Percentiles rank a stretch among this genome's conserved stretches.
These are phyloP conservation scores for Neoboletus brunneissimus DNA, from an alignment of 768 basidiomycete species.

Conservation along the genomic window DNA sequence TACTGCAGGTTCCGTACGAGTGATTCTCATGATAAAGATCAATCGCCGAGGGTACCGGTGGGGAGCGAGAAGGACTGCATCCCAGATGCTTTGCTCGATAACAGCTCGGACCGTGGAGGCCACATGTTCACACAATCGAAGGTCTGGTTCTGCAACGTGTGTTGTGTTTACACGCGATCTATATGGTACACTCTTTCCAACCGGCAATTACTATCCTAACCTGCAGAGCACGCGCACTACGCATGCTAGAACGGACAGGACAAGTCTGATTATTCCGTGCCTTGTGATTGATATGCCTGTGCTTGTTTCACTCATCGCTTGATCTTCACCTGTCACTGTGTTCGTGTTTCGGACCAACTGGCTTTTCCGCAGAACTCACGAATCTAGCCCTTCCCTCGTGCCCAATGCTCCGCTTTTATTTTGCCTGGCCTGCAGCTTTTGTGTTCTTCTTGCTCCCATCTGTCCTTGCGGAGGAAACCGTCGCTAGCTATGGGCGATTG, in stretches of 20 bases:
- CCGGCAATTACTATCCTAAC: conserved; percentile 5
- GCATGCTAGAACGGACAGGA: conserved; percentile 25
- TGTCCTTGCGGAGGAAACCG: not conserved
- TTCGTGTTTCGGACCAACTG: conserved; percentile 28
- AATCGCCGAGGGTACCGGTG: conserved; percentile 6
- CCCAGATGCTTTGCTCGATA: not conserved
- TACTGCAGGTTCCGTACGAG: not conserved
- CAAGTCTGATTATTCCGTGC: conserved; percentile 9
- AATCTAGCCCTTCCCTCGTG: conserved; percentile 32
- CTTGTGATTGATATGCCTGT: conserved; percentile 23
- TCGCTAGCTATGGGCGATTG: conserved; percentile 15
- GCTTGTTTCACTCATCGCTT: conserved; percentile 12
- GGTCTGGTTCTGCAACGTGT: conserved; percentile 24
- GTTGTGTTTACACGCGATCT: conserved; percentile 10
- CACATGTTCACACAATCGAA: conserved; percentile 19
- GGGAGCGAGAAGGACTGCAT: not conserved
- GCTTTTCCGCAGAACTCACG: conserved; percentile 21
- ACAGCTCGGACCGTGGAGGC: not conserved
- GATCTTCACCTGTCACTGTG: conserved; percentile 15
- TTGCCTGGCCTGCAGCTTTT: conserved; percentile 4
- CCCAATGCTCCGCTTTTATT: conserved; percentile 24
- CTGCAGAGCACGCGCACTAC: conserved; percentile 22
- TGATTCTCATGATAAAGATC: conserved; percentile 1
- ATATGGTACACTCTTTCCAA: conserved; percentile 2
- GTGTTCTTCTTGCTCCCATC: conserved; percentile 8